Percentiles rank a stretch among this genome's conserved stretches.
These are phyloP conservation scores for Tuber borchii DNA, from an alignment of 495 filamentous ascomycete species.

Conservation along the genomic window DNA sequence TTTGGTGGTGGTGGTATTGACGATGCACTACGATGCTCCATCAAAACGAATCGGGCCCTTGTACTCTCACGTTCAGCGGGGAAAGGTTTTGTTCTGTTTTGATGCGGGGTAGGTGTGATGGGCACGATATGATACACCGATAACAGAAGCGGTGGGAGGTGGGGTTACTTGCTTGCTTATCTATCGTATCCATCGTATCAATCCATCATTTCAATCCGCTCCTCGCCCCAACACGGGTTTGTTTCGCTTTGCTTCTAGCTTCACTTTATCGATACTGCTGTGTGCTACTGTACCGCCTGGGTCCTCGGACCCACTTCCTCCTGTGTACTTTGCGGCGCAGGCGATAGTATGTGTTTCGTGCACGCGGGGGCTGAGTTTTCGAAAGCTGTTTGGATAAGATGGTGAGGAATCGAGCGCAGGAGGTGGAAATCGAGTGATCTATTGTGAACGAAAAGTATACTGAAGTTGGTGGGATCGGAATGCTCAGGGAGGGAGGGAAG, in stretches of 20 bases:
- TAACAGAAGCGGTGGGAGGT: background rate
- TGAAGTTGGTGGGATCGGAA: background rate
- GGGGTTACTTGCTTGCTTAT: background rate
- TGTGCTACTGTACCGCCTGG: background rate
- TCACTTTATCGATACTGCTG: background rate
- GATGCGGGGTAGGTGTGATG: background rate
- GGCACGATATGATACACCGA: background rate
- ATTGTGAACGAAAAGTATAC: background rate
- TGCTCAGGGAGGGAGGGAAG: background rate
- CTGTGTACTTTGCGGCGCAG: background rate
- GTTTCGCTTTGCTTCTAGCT: background rate
- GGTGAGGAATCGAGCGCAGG: background rate
- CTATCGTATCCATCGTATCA: background rate
- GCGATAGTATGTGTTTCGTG: background rate
- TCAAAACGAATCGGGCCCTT: background rate
- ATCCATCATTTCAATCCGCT: background rate
- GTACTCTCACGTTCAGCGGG: background rate
- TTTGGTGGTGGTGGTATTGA: background rate
- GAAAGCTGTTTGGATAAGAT: background rate
- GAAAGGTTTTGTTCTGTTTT: background rate
- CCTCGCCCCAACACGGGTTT: background rate
- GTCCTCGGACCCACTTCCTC: background rate
- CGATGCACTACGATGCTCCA: background rate
- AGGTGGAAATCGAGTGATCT: background rate
- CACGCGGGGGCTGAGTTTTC: background rate